Evolutionary conservation across 2,329 filamentous ascomycete genomes (phyloP).

Genomic region (Fusarium redolens): DNA sequence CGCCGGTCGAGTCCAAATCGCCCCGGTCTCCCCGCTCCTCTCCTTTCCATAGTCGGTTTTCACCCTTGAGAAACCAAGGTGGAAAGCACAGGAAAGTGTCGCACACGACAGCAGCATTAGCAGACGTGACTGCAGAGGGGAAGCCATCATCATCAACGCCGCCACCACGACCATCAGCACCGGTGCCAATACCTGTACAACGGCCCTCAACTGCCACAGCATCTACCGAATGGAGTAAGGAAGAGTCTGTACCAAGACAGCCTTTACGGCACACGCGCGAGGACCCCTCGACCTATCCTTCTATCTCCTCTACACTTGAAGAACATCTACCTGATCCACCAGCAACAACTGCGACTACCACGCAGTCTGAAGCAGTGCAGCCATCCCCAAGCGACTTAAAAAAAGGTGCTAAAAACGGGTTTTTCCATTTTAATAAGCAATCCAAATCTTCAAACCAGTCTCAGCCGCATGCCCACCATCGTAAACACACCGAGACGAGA

Average conservation of each 20-base stretch:
- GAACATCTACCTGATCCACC: constrained; percentile 35
- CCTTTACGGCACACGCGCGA: constrained; percentile 43
- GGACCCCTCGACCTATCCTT: constrained; percentile 43
- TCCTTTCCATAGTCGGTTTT: constrained; percentile 57
- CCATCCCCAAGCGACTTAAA: constrained; percentile 51
- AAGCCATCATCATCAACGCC: constrained; percentile 8
- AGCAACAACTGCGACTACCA: constrained; percentile 31
- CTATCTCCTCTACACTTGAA: constrained; percentile 44
- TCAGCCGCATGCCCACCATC: constrained; percentile 38
- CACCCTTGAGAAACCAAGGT: constrained; percentile 46
- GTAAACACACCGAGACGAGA: constrained; percentile 51
- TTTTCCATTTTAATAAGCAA: constrained; percentile 63
- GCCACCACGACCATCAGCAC: neutral
- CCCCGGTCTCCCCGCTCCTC: constrained; percentile 59
- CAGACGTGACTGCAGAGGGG: constrained; percentile 16
- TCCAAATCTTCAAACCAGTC: constrained; percentile 55
- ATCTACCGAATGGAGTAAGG: constrained; percentile 28
- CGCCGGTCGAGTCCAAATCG: constrained; percentile 53
- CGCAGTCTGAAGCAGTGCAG: constrained; percentile 23
- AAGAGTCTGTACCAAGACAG: constrained; percentile 41
- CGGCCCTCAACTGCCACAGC: constrained; percentile 31
- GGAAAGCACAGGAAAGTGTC: constrained; percentile 41
- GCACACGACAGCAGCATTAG: constrained; percentile 39
- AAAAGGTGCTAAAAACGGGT: constrained; percentile 60
- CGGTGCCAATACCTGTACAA: constrained; percentile 6